A percentile compares a stretch with the other conserved stretches of the same genome.
These are phyloP conservation scores for Dissophora globulifera DNA, from an alignment of 192 early-diverging fungal genomes.

Conservation along the genomic window DNA sequence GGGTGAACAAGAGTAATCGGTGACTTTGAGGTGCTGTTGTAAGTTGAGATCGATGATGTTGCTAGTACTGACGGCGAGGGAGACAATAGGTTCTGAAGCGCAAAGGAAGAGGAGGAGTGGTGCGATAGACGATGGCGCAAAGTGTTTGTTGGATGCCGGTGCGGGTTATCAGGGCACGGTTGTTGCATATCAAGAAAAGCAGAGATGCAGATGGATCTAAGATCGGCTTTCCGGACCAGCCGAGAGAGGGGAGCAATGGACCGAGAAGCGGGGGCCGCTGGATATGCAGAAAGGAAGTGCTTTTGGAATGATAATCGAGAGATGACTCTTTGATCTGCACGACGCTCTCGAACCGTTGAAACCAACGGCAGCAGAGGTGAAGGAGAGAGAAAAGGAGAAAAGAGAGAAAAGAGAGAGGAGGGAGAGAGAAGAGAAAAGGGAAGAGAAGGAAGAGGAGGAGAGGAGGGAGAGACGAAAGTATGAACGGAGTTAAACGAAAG, in stretches of 20 bases:
- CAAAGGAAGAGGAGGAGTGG: neutral
- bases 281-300: too few species aligned
- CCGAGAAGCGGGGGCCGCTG: too few species aligned
- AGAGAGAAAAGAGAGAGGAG: neutral
- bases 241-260: too few species aligned
- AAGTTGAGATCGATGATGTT: too few species aligned
- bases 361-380: too few species aligned
- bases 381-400: neutral
- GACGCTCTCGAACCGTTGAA: too few species aligned
- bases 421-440: neutral
- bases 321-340: neutral
- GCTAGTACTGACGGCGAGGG: neutral
- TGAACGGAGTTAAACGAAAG: too few species aligned
- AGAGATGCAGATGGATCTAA: conserved; percentile 2
- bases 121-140: neutral
- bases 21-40: too few species aligned
- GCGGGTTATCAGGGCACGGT: neutral
- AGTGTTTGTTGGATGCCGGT: neutral
- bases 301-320: too few species aligned
- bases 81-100: neutral
- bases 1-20: too few species aligned
- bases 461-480: neutral
- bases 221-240: neutral
- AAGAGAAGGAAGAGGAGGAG: neutral
- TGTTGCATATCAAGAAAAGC: conserved; percentile 5